These are phyloP conservation scores for Alternaria arborescens DNA, from an alignment of 2,329 filamentous ascomycete species.

Conservation along the genomic window DNA sequence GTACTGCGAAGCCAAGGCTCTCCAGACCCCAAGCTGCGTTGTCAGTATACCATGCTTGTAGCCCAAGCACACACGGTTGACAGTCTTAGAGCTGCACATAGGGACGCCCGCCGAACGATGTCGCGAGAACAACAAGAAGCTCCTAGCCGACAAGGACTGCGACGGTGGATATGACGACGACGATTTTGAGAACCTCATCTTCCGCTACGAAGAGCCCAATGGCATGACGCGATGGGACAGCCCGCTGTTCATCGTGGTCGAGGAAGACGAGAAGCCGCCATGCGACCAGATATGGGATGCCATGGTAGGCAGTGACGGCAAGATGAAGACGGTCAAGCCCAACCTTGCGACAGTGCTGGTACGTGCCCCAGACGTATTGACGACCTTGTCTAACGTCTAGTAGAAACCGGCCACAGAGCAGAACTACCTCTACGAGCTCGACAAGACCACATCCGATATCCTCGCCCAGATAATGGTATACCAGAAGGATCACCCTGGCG, in stretches of 20 bases:
- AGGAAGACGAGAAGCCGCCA: conserved; percentile 74
- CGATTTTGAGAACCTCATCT: conserved; percentile 82
- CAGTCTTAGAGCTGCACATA: conserved; percentile 62
- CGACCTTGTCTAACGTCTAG: conserved; percentile 5
- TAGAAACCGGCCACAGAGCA: conserved; percentile 67
- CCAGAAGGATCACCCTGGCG: conserved; percentile 69
- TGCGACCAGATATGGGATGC: conserved; percentile 79
- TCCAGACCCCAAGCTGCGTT: conserved; percentile 77
- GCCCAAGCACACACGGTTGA: conserved; percentile 35
- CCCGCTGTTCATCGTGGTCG: conserved; percentile 80
- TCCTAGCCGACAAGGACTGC: conserved; percentile 56
- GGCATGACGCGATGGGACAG: conserved; percentile 86
- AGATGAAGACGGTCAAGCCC: conserved; percentile 72
- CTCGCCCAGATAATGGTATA: conserved; percentile 74
- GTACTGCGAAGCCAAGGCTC: conserved; percentile 83
- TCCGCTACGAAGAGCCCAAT: conserved; percentile 86
- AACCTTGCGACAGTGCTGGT: conserved; percentile 77
- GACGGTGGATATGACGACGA: conserved; percentile 62
- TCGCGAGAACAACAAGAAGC: conserved; percentile 65
- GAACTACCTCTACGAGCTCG: conserved; percentile 82
- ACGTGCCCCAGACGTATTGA: conserved; percentile 16
- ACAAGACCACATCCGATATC: conserved; percentile 80
- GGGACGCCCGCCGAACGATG: conserved; percentile 66
- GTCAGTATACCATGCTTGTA: conserved; percentile 54
- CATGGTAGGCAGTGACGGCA: conserved; percentile 67